These are phyloP conservation scores for Hypoxylon perforatum DNA, from an alignment of 495 filamentous ascomycete genomes.

Conservation along the genomic window DNA sequence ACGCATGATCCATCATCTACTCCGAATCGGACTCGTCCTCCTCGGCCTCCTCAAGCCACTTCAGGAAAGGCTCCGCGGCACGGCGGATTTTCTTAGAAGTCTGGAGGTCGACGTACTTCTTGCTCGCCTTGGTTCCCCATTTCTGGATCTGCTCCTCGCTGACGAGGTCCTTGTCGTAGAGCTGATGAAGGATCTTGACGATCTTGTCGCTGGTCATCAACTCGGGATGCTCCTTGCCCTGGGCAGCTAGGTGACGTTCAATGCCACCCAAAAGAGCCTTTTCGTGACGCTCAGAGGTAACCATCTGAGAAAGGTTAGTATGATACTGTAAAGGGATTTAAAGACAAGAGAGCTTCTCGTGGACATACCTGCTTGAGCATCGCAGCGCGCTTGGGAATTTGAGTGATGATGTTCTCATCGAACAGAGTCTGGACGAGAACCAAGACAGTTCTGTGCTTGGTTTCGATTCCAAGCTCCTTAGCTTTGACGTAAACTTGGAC, in stretches of 20 bases:
- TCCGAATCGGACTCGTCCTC: conserved; percentile 81
- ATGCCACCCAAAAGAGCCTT: conserved; percentile 97
- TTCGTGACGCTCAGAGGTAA: conserved; percentile 90
- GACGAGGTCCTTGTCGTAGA: conserved; percentile 89
- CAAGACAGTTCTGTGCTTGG: conserved; percentile 91
- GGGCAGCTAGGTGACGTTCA: conserved; percentile 81
- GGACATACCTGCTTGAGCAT: conserved; percentile 84
- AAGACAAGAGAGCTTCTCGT: neutral
- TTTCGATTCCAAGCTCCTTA: conserved; percentile 92
- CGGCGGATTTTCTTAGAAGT: conserved; percentile 97
- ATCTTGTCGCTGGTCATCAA: conserved; percentile 73
- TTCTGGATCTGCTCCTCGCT: conserved; percentile 87
- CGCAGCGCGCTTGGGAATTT: conserved; percentile 81
- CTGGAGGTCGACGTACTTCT: conserved; percentile 91
- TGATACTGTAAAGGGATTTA: neutral
- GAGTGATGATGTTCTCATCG: conserved; percentile 82
- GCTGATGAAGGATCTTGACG: conserved; percentile 83
- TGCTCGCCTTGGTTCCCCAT: conserved; percentile 94
- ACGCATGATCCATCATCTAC: conserved; percentile 16
- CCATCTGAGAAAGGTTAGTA: conserved; percentile 68
- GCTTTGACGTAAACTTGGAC: conserved; percentile 95
- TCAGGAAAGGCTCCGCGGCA: conserved; percentile 90
- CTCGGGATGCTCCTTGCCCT: conserved; percentile 79
- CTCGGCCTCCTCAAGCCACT: conserved; percentile 92
- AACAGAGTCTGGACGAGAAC: conserved; percentile 96